Evolutionary conservation across 768 basidiomycete species (phyloP), one percentile per base, ranked within the genome.

Genomic region (Boletales sp.): DNA sequence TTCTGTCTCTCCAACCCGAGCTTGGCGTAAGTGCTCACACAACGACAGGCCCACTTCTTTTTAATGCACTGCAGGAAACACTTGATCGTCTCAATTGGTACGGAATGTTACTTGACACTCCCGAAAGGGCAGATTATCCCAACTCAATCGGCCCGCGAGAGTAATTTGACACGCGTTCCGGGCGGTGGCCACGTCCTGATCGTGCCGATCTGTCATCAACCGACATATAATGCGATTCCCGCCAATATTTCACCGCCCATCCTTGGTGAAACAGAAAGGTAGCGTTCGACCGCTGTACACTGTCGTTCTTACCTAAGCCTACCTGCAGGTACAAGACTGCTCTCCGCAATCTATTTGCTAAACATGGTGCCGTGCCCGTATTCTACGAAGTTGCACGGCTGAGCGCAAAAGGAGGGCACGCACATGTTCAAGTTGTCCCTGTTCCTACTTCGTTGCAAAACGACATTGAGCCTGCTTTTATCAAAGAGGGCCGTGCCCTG

Each of bases 111-210:
- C 72, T 71, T 97, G 43, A 94, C 96, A 0, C 72, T 98, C n/a
- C 90, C 96, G 0, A 98, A 96, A 66, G 96, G 96, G 3, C 93
- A 95, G 66, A 85, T 98, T 38, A 79, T 91, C 39, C 89, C 90
- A 15, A 94, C 93, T 7, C 83, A 84, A 40, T 76, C 80, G 25
- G 67, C 74, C 3, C 69, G 72, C 36, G 70, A 74, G 57, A 68
- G 56, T 36, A 60, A 65, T n/a, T 58, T 62, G 8, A 57, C 63
- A 55, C 48, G 57, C 51, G 86, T 98, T 18, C 96, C 96, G 2
- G 96, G 96, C 17, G 96, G 96, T 18, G 96, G 96, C 0, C 96
- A 99, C 65, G 86, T 95, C 34, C 79, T 99, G 35, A 87, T 98
- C 49, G 86, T 97, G 25, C 91, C 92, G 13, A 92, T 99, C 61